Evolutionary conservation across 768 basidiomycete genomes (phyloP), one percentile per base, ranked within the genome.

Genomic region (Phallus indusiatus): DNA sequence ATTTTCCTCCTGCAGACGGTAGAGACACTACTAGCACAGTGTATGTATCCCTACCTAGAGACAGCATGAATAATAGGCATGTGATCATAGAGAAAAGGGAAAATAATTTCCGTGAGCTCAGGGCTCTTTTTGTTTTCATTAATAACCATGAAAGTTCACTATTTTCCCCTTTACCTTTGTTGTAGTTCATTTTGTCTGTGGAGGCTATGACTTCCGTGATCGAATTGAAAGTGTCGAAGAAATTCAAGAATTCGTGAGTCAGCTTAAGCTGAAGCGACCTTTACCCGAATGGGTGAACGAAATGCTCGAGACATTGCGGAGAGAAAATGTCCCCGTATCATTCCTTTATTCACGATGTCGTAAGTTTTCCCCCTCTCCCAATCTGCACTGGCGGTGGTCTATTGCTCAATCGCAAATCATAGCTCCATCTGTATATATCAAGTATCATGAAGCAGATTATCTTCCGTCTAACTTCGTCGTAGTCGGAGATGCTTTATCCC

Each of bases 401-500:
- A 18, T 16, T 7, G 28, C 28, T 28, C 28, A 49, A 6, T 5
- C 5, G n/a, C n/a, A n/a, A n/a, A 18, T 49, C 5, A 0, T 49
- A 59, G 57, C 57, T 2, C 50, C 50, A n/a, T 53, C 49, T 10
- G 50, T 50, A 18, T 59, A 51, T 55, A 36, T 60, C 14, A 22
- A 47, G 1, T 60, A 60, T 28, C 20, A 46, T 28, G 24, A 21
- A 22, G 59, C 36, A 17, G 21, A 55, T 28, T 4, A n/a, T 14
- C 54, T 60, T 2, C 59, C 59, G 11, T 47, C 53, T 4, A 60
- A 60, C 33, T 60, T 60, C 36, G 54, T 60, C 16, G 59, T 52
- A 47, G 14, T 60, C n/a, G 59, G 59, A 12, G 59, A 60, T 21
- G 54, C 59, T 12, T 20, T 55, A n/a, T 9, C 48, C 1, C 59